phyloP scores from a whole-genome alignment of 768 basidiomycete species.

The Suillus clintonianus region DNA sequence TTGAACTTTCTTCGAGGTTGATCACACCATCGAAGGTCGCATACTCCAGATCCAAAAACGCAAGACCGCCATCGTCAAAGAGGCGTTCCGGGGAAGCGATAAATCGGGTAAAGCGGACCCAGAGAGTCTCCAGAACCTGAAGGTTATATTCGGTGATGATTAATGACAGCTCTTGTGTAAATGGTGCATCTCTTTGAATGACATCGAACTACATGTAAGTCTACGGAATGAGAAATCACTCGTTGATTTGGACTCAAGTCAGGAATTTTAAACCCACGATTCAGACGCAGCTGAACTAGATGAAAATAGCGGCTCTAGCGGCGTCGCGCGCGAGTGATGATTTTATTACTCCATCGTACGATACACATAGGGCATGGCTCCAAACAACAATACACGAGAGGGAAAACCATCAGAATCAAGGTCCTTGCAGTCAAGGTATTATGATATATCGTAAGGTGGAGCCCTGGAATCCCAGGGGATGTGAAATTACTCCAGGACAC shows the following conservation, averaged over 20 bases:
- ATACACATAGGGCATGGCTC: neutral
- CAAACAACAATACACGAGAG: neutral
- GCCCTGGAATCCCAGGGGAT: neutral
- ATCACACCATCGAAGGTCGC: conserved; percentile 76
- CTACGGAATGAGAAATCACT: neutral
- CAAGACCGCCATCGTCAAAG: conserved; percentile 85
- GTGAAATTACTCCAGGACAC: neutral
- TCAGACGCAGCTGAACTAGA: neutral
- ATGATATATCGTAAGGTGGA: neutral
- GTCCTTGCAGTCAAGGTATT: neutral
- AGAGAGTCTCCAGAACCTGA: conserved; percentile 80
- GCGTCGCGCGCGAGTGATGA: neutral
- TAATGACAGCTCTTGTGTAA: neutral
- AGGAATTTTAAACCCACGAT: neutral
- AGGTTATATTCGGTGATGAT: conserved; percentile 70
- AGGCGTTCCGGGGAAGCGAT: conserved; percentile 68
- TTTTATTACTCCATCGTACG: neutral
- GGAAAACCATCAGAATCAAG: neutral
- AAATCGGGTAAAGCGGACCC: conserved; percentile 51
- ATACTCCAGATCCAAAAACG: conserved; percentile 82
- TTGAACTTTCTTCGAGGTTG: conserved; percentile 44
- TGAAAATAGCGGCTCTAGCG: neutral
- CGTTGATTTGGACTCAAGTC: neutral
- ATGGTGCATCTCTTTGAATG: neutral
- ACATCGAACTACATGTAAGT: neutral